Base-by-base conservation (phyloP, 805 yeast species). In the Sungouiella blattae region DNA sequence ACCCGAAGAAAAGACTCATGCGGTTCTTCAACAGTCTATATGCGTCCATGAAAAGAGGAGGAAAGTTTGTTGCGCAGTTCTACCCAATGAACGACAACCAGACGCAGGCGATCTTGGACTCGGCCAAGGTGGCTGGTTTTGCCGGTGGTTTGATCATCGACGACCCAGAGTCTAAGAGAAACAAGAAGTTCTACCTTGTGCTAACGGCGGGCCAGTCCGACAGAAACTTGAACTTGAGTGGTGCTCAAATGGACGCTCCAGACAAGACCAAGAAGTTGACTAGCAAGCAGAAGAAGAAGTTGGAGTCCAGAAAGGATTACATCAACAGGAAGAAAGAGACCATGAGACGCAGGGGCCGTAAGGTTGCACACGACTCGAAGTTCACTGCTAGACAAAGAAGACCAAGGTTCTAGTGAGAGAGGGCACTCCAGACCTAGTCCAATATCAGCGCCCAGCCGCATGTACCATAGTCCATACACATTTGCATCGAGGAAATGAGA, bases 41-140 rank as follows among this genome's bases (percentile, higher is more conserved):
- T 60, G 87, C 96, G 0, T 69, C 87, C 23, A 69, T 93, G 60
- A 83, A 77, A 54, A 77, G 95, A 56, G 98, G 98, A 32, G 98
- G 98, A 5, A 93, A 93, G 62, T 95, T 91, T 47, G 96, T 87
- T 18, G 96, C 96, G 14, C 98, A 93, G 62, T 93, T 91, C 57
- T 93, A 93, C 62, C 98, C 98, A 8, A 78, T 80, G 58, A 85
- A 88, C 60, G 96, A 93, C 46, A 75, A 71, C 21, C 98, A 93
- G 60, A 79, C 81, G 7, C 83, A 86, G 40, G 73, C 77, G 31
- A 87, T 93, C 20, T 66, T 86, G 35, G 72, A 73, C 26, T 85
- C 95, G 16, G 98, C 98, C 7, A 91, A 88, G 60, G 80, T 84
- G 5, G 83, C 97, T 0, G 98, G 98, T 1, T 93, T 93, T 59